A percentile compares a stretch with the other conserved stretches of the same genome.
phyloP scores from a whole-genome alignment of 2,329 filamentous ascomycete species.

The Septoria linicola region DNA sequence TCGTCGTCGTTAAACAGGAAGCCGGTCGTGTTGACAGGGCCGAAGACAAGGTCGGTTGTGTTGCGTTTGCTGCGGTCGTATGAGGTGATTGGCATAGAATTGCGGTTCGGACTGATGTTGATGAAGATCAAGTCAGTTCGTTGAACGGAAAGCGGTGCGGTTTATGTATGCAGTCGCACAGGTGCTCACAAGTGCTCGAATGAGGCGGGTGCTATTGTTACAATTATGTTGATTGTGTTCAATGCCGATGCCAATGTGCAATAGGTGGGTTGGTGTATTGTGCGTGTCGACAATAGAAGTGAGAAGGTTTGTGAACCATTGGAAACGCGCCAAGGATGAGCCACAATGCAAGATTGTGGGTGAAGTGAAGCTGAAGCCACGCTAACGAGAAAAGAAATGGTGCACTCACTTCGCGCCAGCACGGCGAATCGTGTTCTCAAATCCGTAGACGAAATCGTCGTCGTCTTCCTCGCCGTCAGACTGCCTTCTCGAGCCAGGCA shows the following conservation, averaged over 20 bases:
- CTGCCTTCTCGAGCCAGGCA: constrained; percentile 82
- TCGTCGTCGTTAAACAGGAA: constrained; percentile 75
- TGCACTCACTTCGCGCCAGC: constrained; percentile 80
- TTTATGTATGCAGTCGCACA: constrained; percentile 18
- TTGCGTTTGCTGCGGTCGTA: constrained; percentile 64
- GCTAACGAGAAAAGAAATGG: constrained; percentile 5
- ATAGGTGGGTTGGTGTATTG: not conserved
- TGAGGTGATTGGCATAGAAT: constrained; percentile 86
- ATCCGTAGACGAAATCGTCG: constrained; percentile 56
- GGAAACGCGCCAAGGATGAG: constrained; percentile 6
- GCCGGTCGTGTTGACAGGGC: constrained; percentile 79
- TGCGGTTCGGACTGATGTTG: constrained; percentile 70
- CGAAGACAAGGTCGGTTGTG: constrained; percentile 57
- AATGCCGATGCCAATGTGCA: constrained; percentile 8
- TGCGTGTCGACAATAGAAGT: constrained; percentile 12
- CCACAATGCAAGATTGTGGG: constrained; percentile 13
- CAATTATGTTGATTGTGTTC: constrained; percentile 20
- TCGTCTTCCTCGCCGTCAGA: constrained; percentile 86
- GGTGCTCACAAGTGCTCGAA: constrained; percentile 17
- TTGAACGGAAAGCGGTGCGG: not conserved
- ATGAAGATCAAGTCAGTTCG: constrained; percentile 27
- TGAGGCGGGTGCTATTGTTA: constrained; percentile 16
- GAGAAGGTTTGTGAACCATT: not conserved
- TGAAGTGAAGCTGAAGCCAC: not conserved
- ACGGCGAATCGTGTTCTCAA: constrained; percentile 67